Base-by-base conservation (phyloP, 83 land plant genomes). In the Picea engelmannii region DNA sequence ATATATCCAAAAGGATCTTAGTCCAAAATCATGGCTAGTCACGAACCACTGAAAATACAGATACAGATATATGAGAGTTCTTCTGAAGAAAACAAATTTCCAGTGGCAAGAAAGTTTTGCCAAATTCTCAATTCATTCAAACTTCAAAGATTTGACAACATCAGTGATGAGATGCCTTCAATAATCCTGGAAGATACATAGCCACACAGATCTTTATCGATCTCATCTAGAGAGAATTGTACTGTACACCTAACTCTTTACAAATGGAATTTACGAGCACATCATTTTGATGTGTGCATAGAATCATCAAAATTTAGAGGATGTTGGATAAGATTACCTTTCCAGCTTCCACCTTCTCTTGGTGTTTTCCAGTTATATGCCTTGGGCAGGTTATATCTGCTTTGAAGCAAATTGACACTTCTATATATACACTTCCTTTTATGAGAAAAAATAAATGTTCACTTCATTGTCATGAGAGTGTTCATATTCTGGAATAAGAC, bases 111-210 rank as follows among this genome's bases (percentile, higher is more conserved):
- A 38, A 20, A 17, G 1, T 17, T 17, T 69, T 47, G 7, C 2
- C 5, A 38, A 69, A 24, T 38, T 69, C 74, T 35, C 74, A 69
- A 16, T 69, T 69, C 74, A 17, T 69, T 69, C n/a, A 69, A 38
- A 38, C 6, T 69, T 69, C 44, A 69, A 38, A 38, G 18, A 35
- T 16, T 42, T 24, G 40, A 69, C n/a, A 69, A 5, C 16, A 68
- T 35, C 20, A 16, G 20, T 20, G 38, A 68, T 40, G 42, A 35
- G 25, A 40, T 27, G 74, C 47, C 7, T 44, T 47, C 21, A 73
- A 73, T 73, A 11, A 47, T 18, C 21, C 55, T 47, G 44, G 58
- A 73, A 42, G 20, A 73, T 47, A 42, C 58, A 47, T 47, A 44
- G 42, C 55, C 76, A 47, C 58, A 73, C 6, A 47, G 44, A 68